Evolutionary conservation across 1,139 yeast species (phyloP), one percentile per base, ranked within the genome.

Genomic region (Debaryomycetaceae sp.): DNA sequence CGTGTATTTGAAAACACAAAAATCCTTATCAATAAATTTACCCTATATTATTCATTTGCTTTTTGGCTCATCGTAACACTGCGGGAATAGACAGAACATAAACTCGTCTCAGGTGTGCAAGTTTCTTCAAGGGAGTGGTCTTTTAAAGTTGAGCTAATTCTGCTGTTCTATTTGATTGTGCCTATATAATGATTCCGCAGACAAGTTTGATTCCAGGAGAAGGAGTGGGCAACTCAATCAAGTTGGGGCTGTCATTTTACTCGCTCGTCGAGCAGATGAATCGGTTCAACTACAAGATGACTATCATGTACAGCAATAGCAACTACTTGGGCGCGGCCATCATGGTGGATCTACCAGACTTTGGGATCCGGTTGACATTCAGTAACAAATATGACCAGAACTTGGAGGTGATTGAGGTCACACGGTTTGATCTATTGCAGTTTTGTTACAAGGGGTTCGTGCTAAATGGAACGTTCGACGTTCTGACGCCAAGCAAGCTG

Each of bases 401-500:
- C 14, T 62, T 81, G 38, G 52, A 69, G 6, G 55, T 78, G 38
- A 79, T 81, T 42, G 83, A 81, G 49, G 55, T 79, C 1, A 50
- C 68, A 27, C 59, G 62, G 36, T 61, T 72, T 38, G 56, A 57
- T 29, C 45, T 45, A 34, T 48, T 69, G 38, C 51, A 58, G 42
- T 60, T 70, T 38, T 38, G 55, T 6, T 71, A 72, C 50, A 69
- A 72, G 47, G 69, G 68, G 13, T 58, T 62, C 37, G 53, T 55
- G 34, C 50, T 72, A 44, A 71, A 70, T 48, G 63, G 59, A 14
- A 51, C 56, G 5, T 23, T 35, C 14, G 17, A 23, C 13, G n/a
- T 14, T 11, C 24, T 24, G 11, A n/a, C 22, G 7, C 17, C 34
- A 14, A 24, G 20, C 8, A 17, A 20, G 8, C n/a, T 14, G n/a